These are phyloP conservation scores for Coleophoma crateriformis DNA, from an alignment of 2,329 filamentous ascomycete genomes.

Conservation along the genomic window DNA sequence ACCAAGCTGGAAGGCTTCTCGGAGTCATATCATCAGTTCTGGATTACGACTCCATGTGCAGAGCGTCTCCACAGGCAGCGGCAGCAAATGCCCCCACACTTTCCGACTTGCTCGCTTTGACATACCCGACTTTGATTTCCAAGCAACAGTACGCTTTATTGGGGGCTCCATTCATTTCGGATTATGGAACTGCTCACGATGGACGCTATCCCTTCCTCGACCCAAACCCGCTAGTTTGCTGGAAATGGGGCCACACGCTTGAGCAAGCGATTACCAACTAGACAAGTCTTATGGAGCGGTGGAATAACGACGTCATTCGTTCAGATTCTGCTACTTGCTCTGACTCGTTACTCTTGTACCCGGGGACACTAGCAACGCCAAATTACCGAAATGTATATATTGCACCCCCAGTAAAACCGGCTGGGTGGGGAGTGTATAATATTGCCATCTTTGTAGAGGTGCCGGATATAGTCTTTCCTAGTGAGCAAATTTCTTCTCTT, in stretches of 20 bases:
- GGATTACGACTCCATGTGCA: neutral
- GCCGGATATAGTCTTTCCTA: constrained; percentile 40
- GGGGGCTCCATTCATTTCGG: constrained; percentile 38
- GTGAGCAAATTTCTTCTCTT: constrained; percentile 7
- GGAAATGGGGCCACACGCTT: constrained; percentile 34
- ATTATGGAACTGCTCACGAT: constrained; percentile 37
- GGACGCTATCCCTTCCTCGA: constrained; percentile 41
- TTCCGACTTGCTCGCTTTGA: constrained; percentile 30
- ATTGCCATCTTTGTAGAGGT: constrained; percentile 41
- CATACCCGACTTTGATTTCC: constrained; percentile 38
- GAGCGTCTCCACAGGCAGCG: constrained; percentile 15
- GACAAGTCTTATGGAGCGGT: constrained; percentile 4
- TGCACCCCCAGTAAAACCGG: constrained; percentile 35
- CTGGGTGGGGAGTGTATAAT: constrained; percentile 36
- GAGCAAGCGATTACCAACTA: constrained; percentile 1
- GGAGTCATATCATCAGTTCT: constrained; percentile 21
- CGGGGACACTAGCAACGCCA: constrained; percentile 31
- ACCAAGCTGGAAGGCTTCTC: constrained; percentile 32
- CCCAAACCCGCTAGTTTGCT: constrained; percentile 38
- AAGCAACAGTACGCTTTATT: constrained; percentile 37
- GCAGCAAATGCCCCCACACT: constrained; percentile 24
- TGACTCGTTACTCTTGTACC: constrained; percentile 37
- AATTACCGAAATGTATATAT: constrained; percentile 39
- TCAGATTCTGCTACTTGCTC: constrained; percentile 2
- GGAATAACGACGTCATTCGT: constrained; percentile 2